These are phyloP conservation scores for Pisolithus thermaeus DNA, from an alignment of 1,284 basidiomycete genomes.

Conservation along the genomic window DNA sequence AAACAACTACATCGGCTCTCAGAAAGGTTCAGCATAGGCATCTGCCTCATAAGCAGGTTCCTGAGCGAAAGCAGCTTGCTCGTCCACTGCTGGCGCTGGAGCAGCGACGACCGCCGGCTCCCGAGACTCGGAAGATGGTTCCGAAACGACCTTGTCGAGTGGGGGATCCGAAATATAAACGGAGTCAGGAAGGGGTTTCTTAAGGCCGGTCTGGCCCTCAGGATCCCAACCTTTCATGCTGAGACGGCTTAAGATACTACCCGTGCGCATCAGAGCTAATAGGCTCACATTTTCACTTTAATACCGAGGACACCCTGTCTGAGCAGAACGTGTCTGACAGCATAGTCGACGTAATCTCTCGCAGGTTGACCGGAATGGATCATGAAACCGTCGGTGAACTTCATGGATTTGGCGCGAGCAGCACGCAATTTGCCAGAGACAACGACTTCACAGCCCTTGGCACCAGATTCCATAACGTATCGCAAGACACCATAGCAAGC, in stretches of 20 bases:
- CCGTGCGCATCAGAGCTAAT: background rate
- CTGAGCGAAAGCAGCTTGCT: slow-evolving; percentile 35
- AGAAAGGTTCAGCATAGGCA: slow-evolving; percentile 44
- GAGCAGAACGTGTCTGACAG: slow-evolving; percentile 97
- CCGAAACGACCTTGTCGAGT: slow-evolving; percentile 72
- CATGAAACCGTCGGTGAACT: slow-evolving; percentile 99
- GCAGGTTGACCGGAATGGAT: slow-evolving; percentile 99
- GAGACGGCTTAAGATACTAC: slow-evolving; percentile 10
- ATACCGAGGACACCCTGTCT: slow-evolving; percentile 99
- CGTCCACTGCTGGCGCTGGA: slow-evolving; percentile 46
- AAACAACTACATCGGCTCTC: slow-evolving; percentile 18
- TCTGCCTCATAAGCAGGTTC: slow-evolving; percentile 37
- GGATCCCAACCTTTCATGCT: slow-evolving; percentile 98
- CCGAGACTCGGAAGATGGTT: slow-evolving; percentile 75
- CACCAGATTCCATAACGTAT: slow-evolving; percentile 99
- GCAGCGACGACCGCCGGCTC: slow-evolving; percentile 56
- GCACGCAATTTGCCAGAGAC: slow-evolving; percentile 99
- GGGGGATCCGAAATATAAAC: slow-evolving; percentile 88
- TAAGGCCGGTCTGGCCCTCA: slow-evolving; percentile 82
- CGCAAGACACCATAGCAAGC: slow-evolving; percentile 99
- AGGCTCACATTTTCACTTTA: slow-evolving; percentile 96
- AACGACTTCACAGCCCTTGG: slow-evolving; percentile 99
- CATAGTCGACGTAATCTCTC: slow-evolving; percentile 95
- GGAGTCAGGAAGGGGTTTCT: slow-evolving; percentile 93
- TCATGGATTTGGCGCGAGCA: slow-evolving; percentile 99